Percentiles rank a stretch among this genome's conserved stretches.
phyloP scores from a whole-genome alignment of 2,329 filamentous ascomycete species.

The Alternaria panax region DNA sequence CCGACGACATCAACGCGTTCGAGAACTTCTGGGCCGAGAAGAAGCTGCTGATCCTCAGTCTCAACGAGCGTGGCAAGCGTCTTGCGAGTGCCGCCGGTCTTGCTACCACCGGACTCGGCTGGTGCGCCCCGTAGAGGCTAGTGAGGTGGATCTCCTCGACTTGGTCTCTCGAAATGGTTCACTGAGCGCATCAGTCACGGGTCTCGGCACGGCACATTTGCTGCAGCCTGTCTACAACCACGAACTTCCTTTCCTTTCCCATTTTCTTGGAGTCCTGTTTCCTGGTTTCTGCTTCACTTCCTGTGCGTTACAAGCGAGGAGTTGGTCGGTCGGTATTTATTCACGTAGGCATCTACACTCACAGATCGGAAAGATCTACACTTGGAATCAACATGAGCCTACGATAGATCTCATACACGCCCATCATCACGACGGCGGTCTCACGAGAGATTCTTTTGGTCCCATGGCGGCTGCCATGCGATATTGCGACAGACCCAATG shows the following conservation, averaged over 20 bases:
- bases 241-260: slow-evolving; percentile 6
- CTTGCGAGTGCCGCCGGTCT: slow-evolving; percentile 36
- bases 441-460: slow-evolving; percentile 1
- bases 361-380: slow-evolving; percentile 22
- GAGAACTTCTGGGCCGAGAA: slow-evolving; percentile 51
- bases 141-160: slow-evolving; percentile 29
- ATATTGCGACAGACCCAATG: neutral
- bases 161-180: slow-evolving; percentile 15
- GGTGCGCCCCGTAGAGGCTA: slow-evolving; percentile 46
- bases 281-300: slow-evolving; percentile 3
- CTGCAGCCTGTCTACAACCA: neutral
- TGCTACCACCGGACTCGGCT: slow-evolving; percentile 42
- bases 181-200: slow-evolving; percentile 11
- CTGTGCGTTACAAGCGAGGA: slow-evolving; percentile 31
- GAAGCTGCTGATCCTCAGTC: slow-evolving; percentile 42
- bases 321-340: slow-evolving; percentile 29
- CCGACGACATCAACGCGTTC: slow-evolving; percentile 43
- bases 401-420: slow-evolving; percentile 6
- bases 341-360: slow-evolving; percentile 24
- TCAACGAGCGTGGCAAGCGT: slow-evolving; percentile 42
- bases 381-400: slow-evolving; percentile 15
- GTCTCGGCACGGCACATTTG: neutral
- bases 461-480: slow-evolving; percentile 4
- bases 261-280: slow-evolving; percentile 14
- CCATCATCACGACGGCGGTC: slow-evolving; percentile 2